These are phyloP conservation scores for Corniculantispora saksenae DNA, from an alignment of 2,329 filamentous ascomycete genomes.

Conservation along the genomic window DNA sequence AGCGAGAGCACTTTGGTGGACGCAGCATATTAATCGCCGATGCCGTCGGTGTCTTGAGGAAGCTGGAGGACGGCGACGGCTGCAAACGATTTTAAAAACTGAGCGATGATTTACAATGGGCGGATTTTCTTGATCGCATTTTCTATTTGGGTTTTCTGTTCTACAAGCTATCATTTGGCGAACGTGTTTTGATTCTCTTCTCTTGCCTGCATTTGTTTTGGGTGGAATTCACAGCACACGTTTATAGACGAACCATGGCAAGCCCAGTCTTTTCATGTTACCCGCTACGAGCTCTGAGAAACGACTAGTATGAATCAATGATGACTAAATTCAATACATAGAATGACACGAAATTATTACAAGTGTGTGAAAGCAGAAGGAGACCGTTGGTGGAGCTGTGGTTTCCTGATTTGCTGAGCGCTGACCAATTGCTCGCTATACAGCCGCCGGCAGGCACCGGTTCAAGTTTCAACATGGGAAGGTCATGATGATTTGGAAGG, in stretches of 20 bases:
- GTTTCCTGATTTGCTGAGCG: neutral
- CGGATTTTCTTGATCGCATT: neutral
- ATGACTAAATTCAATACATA: neutral
- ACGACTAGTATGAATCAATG: constrained; percentile 16
- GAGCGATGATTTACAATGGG: neutral
- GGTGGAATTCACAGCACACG: constrained; percentile 6
- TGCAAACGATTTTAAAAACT: constrained; percentile 42
- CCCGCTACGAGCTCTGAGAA: constrained; percentile 6
- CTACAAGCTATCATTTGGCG: neutral
- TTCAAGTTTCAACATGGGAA: neutral
- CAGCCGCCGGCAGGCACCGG: neutral
- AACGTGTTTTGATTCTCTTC: neutral
- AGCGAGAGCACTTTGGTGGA: constrained; percentile 50
- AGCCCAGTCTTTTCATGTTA: neutral
- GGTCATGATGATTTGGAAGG: neutral
- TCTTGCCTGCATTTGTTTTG: neutral
- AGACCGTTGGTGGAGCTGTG: neutral
- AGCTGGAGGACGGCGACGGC: constrained; percentile 48
- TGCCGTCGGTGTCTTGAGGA: constrained; percentile 53
- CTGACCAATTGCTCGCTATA: neutral
- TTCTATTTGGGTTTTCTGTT: neutral
- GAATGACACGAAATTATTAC: neutral
- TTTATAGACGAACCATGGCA: constrained; percentile 12
- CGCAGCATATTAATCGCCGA: constrained; percentile 54
- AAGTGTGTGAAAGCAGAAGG: neutral